Conservation (phyloP, 164 flowering plant genomes). For the Brasenia schreberi region DNA sequence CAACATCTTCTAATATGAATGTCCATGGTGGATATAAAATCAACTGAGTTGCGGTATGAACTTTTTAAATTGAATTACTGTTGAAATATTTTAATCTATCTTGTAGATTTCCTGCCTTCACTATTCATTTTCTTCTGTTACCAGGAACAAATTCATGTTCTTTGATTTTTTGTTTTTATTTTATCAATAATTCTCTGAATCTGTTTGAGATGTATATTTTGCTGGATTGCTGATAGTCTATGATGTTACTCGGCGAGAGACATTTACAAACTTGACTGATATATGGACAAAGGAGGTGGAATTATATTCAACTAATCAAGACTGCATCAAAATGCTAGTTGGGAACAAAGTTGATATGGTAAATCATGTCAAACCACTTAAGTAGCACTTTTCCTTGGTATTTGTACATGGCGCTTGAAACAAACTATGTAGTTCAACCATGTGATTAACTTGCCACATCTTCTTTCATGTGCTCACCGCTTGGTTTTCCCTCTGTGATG, state of each 20-base stretch:
- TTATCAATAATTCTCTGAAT: too few species aligned
- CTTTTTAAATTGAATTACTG: neutral
- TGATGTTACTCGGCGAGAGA: constrained; percentile 82
- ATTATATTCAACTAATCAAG: constrained; percentile 59
- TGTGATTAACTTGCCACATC: too few species aligned
- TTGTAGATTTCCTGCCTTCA: neutral
- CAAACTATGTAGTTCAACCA: too few species aligned
- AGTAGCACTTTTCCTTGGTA: neutral
- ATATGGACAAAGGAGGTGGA: constrained; percentile 76
- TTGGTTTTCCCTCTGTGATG: too few species aligned
- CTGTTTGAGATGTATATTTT: neutral
- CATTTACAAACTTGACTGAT: constrained; percentile 60
- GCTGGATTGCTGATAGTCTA: constrained; percentile 30
- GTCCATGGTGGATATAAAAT: too few species aligned
- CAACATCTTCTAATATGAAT: too few species aligned
- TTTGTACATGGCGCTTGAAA: neutral
- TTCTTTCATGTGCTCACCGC: too few species aligned
- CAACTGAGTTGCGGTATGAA: neutral
- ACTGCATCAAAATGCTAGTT: constrained; percentile 69
- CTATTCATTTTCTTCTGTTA: neutral
- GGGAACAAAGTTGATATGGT: constrained; percentile 94
- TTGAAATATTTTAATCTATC: neutral
- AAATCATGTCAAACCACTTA: constrained; percentile 9
- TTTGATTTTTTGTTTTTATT: too few species aligned
- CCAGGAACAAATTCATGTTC: neutral